These are phyloP conservation scores for Suillus discolor DNA, from an alignment of 768 basidiomycete species.

Conservation along the genomic window DNA sequence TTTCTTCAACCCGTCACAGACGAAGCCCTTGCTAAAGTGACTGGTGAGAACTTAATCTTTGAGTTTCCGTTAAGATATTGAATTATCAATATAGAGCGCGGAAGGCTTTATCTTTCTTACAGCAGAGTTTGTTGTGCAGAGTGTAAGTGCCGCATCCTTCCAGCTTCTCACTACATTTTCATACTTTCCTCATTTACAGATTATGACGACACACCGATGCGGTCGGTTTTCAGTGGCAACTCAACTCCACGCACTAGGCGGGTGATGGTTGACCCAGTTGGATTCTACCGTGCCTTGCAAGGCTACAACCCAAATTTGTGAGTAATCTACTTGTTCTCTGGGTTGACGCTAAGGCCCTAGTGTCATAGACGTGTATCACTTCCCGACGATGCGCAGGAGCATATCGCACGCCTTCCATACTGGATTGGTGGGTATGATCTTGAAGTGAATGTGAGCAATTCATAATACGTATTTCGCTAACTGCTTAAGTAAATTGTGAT, in stretches of 20 bases:
- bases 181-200: not conserved
- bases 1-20: conserved; percentile 1
- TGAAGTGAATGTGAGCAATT: not conserved
- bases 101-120: conserved; percentile 6
- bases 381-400: not conserved
- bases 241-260: not conserved
- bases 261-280: conserved; percentile 5
- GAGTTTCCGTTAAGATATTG: too few species aligned
- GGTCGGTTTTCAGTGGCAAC: not conserved
- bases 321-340: not conserved
- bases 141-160: not conserved
- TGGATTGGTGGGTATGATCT: conserved; percentile 5
- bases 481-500: not conserved
- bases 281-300: not conserved
- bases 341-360: not conserved
- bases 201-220: not conserved
- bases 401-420: not conserved
- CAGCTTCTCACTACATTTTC: not conserved
- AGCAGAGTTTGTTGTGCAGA: conserved; percentile 1
- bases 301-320: conserved; percentile 3
- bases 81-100: not conserved
- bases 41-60: not conserved
- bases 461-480: not conserved
- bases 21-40: not conserved
- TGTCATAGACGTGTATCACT: not conserved